These are phyloP conservation scores for Komagataella pastoris DNA, from an alignment of 805 yeast genomes.

Conservation along the genomic window DNA sequence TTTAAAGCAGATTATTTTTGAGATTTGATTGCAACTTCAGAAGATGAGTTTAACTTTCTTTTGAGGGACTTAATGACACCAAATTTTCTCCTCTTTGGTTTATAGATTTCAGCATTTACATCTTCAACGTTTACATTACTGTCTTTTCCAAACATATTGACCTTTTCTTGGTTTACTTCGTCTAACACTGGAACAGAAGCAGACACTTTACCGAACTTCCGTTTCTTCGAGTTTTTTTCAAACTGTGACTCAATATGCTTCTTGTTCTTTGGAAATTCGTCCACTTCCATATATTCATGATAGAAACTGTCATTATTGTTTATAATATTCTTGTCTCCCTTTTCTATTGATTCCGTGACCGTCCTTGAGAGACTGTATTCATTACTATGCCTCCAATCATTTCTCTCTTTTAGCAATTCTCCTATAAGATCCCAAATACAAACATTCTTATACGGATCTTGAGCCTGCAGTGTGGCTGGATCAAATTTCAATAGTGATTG, in stretches of 20 bases:
- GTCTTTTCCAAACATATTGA: not conserved
- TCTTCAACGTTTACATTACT: constrained; percentile 1
- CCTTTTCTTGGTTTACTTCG: not conserved
- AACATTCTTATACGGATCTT: not conserved
- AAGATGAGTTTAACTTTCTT: constrained; percentile 18
- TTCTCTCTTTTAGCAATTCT: not conserved
- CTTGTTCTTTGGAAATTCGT: constrained; percentile 1
- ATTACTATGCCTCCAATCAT: constrained; percentile 2
- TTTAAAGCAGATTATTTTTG: not conserved
- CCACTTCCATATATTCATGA: not conserved
- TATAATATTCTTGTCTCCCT: not conserved
- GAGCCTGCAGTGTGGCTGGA: not conserved
- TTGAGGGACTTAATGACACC: not conserved
- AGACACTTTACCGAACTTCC: not conserved
- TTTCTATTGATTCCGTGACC: not conserved
- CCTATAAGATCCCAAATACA: constrained; percentile 1
- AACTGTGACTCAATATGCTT: not conserved
- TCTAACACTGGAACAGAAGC: not conserved
- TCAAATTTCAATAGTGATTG: constrained; percentile 1
- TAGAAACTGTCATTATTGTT: not conserved
- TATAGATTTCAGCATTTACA: not conserved
- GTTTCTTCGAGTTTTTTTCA: not conserved
- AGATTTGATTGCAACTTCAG: constrained; percentile 9
- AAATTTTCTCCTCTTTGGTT: not conserved
- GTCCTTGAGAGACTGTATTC: not conserved